phyloP scores from a whole-genome alignment of 306 rosid species.

The Rubus parviflorus region DNA sequence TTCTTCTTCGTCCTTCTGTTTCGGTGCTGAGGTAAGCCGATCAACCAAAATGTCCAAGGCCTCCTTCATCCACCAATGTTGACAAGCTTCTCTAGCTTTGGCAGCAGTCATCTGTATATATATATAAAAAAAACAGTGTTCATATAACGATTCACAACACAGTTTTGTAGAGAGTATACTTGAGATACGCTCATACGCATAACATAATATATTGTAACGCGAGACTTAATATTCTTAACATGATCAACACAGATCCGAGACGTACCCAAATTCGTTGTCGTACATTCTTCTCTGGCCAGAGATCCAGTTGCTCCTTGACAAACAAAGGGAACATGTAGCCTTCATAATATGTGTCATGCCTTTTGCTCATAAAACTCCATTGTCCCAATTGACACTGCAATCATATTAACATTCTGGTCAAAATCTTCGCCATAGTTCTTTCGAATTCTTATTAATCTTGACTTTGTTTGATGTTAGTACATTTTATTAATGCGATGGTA shows the following conservation, averaged over 20 bases:
- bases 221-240: not conserved
- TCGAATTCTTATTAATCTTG: not conserved
- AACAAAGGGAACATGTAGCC: constrained; percentile 91
- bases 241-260: not conserved
- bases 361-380: constrained; percentile 92
- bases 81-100: constrained; percentile 84
- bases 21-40: constrained; percentile 39
- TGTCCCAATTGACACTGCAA: constrained; percentile 78
- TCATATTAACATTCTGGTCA: not conserved
- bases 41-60: constrained; percentile 83
- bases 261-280: constrained; percentile 83
- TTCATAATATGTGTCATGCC: constrained; percentile 76
- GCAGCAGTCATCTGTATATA: constrained; percentile 59
- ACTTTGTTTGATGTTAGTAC: not conserved
- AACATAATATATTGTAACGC: not conserved
- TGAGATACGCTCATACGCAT: not conserved
- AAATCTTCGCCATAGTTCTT: not conserved
- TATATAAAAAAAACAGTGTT: too few species aligned
- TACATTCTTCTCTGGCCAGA: constrained; percentile 84
- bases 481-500: too few species aligned
- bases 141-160: not conserved
- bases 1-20: constrained; percentile 20
- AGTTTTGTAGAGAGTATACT: not conserved
- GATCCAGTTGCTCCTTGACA: constrained; percentile 85
- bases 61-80: constrained; percentile 99